Evolutionary conservation across 78 protist species (phyloP), one percentile per base, ranked within the genome.

Genomic region (Speleostelium caveatum): DNA sequence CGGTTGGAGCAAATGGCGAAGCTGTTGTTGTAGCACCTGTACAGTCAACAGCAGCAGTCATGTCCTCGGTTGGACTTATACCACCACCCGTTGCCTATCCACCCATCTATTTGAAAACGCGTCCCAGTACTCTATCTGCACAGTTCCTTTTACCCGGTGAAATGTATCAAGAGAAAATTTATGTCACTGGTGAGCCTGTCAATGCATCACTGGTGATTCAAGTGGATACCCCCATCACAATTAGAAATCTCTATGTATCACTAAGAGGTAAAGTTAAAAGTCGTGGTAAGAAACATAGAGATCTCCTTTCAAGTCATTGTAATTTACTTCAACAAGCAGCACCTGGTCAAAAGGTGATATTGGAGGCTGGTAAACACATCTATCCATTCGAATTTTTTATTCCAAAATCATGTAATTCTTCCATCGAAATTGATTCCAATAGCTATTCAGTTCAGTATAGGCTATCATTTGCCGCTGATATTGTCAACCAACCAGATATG

Each of bases 321-420:
- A 36, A 68, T 45, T 8, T 68, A n/a, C 26, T 68, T 3, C 75
- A 68, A 24, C 75, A 68, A 24, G 60, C 28, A 7, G 39, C 12
- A n/a, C 42, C 42, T 24, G 55, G 17, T 12, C 5, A n/a, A 3
- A n/a, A 36, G 1, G 30, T 68, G 3, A 14, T 24, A 42, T 45
- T 68, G 36, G 28, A n/a, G 4, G 36, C 59, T 68, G 75, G 75
- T 24, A 68, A 68, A n/a, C 75, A 68, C 30, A 42, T 68, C 26
- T 68, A 42, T 51, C 75, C 75, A 39, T 68, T 68, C 75, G 59
- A 68, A 41, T 68, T 68, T 33, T 68, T 22, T 42, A 68, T 68
- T 68, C 75, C 75, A 38, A 68, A 68, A 36, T 41, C 35, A 45
- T 68, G 75, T 42, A 39, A 68, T 5, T 68, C 75, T 1, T 45